phyloP scores from a whole-genome alignment of 2,329 filamentous ascomycete species.

The Xylaria sp. region DNA sequence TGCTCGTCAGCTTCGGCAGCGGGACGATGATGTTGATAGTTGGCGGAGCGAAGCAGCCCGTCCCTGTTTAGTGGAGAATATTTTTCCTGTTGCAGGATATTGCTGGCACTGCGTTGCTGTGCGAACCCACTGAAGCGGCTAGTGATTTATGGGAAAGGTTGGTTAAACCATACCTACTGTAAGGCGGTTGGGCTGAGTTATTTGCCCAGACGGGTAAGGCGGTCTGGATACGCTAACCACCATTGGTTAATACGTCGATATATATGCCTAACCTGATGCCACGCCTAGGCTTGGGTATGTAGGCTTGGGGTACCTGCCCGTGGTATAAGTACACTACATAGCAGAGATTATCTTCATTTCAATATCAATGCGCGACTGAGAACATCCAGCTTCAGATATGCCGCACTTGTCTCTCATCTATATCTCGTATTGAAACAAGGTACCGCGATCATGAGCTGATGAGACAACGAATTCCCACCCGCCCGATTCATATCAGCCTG shows the following conservation, averaged over 20 bases:
- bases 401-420: not conserved
- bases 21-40: conserved; percentile 1
- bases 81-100: conserved; percentile 2
- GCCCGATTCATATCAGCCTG: not conserved
- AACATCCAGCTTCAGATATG: not conserved
- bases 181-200: conserved; percentile 20
- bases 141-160: conserved; percentile 32
- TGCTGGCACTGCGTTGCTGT: conserved; percentile 31
- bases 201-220: conserved; percentile 17
- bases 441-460: not conserved
- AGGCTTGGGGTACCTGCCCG: not conserved
- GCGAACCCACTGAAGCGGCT: conserved; percentile 30
- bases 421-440: not conserved
- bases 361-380: not conserved
- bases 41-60: conserved; percentile 25
- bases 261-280: not conserved
- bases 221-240: not conserved
- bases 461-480: not conserved
- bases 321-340: not conserved
- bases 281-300: not conserved
- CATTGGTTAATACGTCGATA: not conserved
- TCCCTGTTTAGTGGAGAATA: conserved; percentile 2
- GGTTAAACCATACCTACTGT: conserved; percentile 2
- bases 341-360: not conserved
- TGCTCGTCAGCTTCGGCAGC: conserved; percentile 1